Percentiles rank a stretch among this genome's conserved stretches.
Evolutionary conservation across 1,284 basidiomycete genomes (phyloP).

Genomic region (Fomitopsis pinicola): DNA sequence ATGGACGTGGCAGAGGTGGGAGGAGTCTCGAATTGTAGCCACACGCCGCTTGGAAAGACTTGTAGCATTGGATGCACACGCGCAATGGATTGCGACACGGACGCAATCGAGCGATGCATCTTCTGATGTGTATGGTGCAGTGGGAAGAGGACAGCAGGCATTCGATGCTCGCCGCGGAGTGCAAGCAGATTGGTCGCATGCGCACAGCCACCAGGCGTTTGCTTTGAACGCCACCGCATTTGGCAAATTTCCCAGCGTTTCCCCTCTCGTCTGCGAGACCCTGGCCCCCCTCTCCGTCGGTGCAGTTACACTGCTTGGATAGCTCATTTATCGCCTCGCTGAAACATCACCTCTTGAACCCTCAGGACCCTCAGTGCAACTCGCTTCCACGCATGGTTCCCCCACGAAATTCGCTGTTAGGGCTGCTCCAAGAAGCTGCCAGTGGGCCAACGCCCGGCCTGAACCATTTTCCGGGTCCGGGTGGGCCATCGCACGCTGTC

Average conservation of each 20-base stretch:
- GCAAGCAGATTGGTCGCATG: not conserved
- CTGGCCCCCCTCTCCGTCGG: not conserved
- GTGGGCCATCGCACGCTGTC: no score
- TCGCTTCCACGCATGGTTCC: no score
- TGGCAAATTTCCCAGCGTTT: not conserved
- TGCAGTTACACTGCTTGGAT: no score
- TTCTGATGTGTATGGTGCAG: no score
- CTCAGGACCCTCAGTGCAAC: no score
- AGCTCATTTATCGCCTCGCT: no score
- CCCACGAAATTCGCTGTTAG: no score
- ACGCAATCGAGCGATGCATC: not conserved
- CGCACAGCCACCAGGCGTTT: not conserved
- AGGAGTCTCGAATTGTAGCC: not conserved
- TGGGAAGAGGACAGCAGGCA: not conserved
- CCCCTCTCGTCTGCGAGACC: not conserved
- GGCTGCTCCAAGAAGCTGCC: no score
- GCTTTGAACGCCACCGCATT: not conserved
- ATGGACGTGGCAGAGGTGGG: not conserved
- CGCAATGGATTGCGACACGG: conserved; percentile 46
- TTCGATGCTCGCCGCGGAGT: not conserved
- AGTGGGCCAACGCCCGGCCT: no score
- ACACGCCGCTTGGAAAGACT: not conserved
- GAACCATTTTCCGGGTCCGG: no score
- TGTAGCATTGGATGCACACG: not conserved
- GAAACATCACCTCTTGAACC: no score